phyloP scores from a whole-genome alignment of 1,139 yeast genomes.

The Pichia sp. region DNA sequence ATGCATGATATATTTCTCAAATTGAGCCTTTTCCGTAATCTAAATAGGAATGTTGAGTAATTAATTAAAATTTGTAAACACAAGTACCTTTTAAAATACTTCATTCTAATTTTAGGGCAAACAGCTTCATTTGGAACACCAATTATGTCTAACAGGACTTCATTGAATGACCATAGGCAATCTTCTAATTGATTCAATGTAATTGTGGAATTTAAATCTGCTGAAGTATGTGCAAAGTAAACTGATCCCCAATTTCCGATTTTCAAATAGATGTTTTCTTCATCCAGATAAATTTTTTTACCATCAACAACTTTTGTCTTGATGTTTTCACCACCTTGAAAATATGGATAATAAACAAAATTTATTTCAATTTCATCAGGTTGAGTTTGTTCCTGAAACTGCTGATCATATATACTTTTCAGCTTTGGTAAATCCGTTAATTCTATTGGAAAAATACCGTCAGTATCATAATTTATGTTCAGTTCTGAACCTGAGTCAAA shows the following conservation, averaged over 20 bases:
- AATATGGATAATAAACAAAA: conserved; percentile 23
- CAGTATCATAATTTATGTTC: conserved; percentile 7
- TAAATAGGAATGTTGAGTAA: conserved; percentile 15
- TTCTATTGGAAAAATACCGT: conserved; percentile 20
- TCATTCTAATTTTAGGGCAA: conserved; percentile 21
- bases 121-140: conserved; percentile 21
- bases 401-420: conserved; percentile 13
- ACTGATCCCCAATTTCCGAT: conserved; percentile 22
- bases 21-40: not conserved
- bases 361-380: conserved; percentile 8
- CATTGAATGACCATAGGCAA: conserved; percentile 22
- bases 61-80: conserved; percentile 19
- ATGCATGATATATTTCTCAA: not conserved
- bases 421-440: conserved; percentile 20
- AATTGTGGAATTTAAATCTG: not conserved
- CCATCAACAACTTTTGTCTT: conserved; percentile 13
- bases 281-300: conserved; percentile 12
- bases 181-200: conserved; percentile 14
- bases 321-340: conserved; percentile 17
- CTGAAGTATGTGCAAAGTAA: conserved; percentile 21
- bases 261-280: conserved; percentile 17
- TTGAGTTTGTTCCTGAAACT: not conserved
- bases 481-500: not conserved
- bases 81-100: conserved; percentile 19
- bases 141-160: conserved; percentile 18